These are phyloP conservation scores for Ophioceras dolichostomum DNA, from an alignment of 2,329 filamentous ascomycete genomes.

Conservation along the genomic window DNA sequence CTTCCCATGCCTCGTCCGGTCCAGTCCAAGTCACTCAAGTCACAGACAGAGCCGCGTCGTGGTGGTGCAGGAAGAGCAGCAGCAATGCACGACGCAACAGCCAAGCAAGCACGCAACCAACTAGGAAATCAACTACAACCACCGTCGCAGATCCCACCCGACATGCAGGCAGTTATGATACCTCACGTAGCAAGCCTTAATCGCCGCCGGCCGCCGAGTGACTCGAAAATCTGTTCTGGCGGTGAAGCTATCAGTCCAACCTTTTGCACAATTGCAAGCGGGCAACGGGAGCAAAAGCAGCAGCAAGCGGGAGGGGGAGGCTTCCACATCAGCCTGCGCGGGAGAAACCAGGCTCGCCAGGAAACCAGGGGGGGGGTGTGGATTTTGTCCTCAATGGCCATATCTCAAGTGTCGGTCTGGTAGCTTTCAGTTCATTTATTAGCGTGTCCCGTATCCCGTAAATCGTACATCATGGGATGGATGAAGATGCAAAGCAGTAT, in stretches of 20 bases:
- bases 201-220: not conserved
- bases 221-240: not conserved
- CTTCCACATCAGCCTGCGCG: too few species aligned
- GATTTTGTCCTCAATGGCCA: not conserved
- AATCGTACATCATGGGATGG: too few species aligned
- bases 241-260: conserved; percentile 1
- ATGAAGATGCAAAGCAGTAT: too few species aligned
- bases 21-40: too few species aligned
- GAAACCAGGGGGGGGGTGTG: not conserved
- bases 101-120: too few species aligned
- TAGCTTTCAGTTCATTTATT: not conserved
- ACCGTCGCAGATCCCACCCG: not conserved
- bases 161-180: too few species aligned
- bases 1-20: too few species aligned
- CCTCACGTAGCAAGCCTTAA: too few species aligned
- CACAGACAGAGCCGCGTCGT: not conserved
- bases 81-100: not conserved
- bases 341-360: not conserved
- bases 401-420: not conserved
- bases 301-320: not conserved
- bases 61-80: not conserved
- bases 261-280: not conserved
- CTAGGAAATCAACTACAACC: too few species aligned
- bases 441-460: too few species aligned
- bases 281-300: not conserved